phyloP scores from a whole-genome alignment of 306 rosid genomes.

The Prunus mongolica region DNA sequence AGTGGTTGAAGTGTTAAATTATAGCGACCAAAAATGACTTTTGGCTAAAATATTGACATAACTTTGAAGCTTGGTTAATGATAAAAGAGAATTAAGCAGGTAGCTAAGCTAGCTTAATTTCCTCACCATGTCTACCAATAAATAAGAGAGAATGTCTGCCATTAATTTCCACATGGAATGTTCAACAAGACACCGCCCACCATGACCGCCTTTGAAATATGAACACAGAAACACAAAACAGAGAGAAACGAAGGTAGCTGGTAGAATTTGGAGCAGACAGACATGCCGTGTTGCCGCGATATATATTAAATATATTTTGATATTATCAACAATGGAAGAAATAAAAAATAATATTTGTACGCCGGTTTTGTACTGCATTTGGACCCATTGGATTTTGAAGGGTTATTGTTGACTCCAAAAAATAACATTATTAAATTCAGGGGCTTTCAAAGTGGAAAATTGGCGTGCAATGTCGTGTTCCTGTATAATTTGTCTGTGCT shows the following conservation, averaged over 20 bases:
- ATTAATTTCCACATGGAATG: constrained; percentile 4
- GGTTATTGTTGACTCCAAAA: neutral
- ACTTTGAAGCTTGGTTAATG: neutral
- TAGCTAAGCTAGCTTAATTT: neutral
- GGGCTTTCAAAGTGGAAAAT: neutral
- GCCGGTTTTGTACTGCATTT: neutral
- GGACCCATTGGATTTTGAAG: neutral
- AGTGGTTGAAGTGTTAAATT: too few species aligned
- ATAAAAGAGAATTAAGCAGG: neutral
- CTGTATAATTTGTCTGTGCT: neutral
- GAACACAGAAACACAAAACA: neutral
- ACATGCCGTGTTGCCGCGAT: constrained; percentile 1
- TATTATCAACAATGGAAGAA: too few species aligned
- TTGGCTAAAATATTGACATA: too few species aligned
- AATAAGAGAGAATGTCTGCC: constrained; percentile 7
- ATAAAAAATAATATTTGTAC: too few species aligned
- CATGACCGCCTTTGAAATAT: neutral
- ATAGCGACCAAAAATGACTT: too few species aligned
- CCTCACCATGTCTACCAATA: neutral
- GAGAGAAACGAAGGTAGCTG: neutral
- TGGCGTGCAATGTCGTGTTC: neutral
- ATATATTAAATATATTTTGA: too few species aligned
- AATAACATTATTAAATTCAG: neutral
- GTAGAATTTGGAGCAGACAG: neutral
- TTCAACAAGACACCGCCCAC: neutral